A percentile compares a stretch with the other conserved stretches of the same genome.
Evolutionary conservation across 2,329 filamentous ascomycete genomes (phyloP).

Genomic region (Fusarium pseudonygamai): DNA sequence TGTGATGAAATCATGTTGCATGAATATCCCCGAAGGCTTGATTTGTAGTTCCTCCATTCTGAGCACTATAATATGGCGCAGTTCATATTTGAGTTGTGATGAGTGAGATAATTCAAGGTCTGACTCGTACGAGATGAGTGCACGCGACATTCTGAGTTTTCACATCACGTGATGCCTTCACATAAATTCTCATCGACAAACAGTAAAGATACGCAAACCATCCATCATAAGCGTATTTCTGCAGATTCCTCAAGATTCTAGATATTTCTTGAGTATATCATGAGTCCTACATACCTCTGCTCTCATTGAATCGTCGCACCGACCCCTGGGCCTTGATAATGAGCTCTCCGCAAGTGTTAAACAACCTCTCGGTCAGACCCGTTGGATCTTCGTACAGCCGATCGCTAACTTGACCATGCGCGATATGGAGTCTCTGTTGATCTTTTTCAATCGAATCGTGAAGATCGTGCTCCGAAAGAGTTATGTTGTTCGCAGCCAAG

Average conservation of each 20-base stretch:
- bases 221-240: background rate
- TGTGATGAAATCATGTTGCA: slow-evolving; percentile 59
- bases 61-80: fast-evolving
- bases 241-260: too few species aligned
- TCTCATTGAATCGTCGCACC: background rate
- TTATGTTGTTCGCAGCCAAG: background rate
- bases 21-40: slow-evolving; percentile 51
- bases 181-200: fast-evolving
- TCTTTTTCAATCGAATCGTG: background rate
- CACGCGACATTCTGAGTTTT: slow-evolving; percentile 8
- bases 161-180: background rate
- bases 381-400: fast-evolving
- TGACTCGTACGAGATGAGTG: background rate
- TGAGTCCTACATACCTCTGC: fast-evolving
- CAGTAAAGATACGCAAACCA: fast-evolving
- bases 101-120: background rate
- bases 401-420: background rate
- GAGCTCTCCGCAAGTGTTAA: background rate
- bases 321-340: background rate
- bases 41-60: slow-evolving; percentile 42
- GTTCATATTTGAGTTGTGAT: background rate
- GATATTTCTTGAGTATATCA: fast-evolving
- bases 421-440: background rate
- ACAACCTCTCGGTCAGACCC: fast-evolving
- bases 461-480: background rate